These are phyloP conservation scores for Symbiodinium natans DNA, from an alignment of 73 alveolate species.

Conservation along the genomic window DNA sequence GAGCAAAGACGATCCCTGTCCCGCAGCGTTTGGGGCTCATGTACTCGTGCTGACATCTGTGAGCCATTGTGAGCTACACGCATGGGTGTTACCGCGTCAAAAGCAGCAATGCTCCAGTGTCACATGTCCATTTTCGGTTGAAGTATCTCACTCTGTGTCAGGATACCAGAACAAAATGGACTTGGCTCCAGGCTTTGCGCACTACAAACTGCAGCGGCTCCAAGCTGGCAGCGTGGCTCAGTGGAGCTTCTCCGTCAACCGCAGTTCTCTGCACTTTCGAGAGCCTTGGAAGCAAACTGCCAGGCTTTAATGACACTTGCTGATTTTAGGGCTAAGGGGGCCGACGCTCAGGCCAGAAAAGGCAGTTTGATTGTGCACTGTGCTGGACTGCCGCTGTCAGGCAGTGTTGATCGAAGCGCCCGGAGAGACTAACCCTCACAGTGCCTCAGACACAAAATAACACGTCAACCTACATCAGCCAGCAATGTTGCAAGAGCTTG, in stretches of 20 bases:
- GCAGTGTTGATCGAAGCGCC: not conserved
- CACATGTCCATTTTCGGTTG: no score
- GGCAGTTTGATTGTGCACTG: no score
- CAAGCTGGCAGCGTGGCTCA: constrained; percentile 54
- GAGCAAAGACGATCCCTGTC: not conserved
- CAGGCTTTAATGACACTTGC: no score
- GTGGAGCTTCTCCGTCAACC: constrained; percentile 21
- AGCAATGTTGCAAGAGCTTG: no score
- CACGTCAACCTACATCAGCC: no score
- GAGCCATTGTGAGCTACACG: no score
- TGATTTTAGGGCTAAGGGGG: no score
- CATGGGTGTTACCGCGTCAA: no score
- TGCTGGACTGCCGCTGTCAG: no score
- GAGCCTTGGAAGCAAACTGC: not conserved
- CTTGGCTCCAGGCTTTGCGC: not conserved
- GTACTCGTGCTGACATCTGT: not conserved
- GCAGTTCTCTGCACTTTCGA: constrained; percentile 47
- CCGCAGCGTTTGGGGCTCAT: not conserved
- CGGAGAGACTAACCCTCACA: not conserved
- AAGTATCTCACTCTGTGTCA: no score
- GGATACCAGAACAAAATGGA: not conserved
- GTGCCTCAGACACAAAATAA: not conserved
- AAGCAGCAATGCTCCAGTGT: no score
- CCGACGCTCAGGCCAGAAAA: no score
- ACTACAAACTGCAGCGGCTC: constrained; percentile 27